Base-by-base conservation (phyloP, 345 rosid species). In the Salix viminalis region DNA sequence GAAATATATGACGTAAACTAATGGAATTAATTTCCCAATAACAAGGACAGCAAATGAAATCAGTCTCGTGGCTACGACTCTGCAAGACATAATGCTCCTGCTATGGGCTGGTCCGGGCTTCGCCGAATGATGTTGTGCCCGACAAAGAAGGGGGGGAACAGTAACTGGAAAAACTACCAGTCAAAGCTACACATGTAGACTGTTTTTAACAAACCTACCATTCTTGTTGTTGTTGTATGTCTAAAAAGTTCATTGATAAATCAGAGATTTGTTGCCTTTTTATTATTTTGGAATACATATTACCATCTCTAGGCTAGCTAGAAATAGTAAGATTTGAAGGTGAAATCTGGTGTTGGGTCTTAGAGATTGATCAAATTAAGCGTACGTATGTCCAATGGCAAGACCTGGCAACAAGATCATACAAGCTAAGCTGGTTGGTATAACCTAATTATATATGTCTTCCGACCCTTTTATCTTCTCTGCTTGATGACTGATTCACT, bases 401-500 rank as follows among this genome's bases (percentile, higher is more conserved):
- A 82, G 86, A 68, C 86, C 86, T 54, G 86, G 79, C 24, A 81
- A 77, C 77, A 81, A 69, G 79, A 83, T 85, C 73, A 81, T 85
- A 36, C 83, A 83, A 76, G 86, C 88, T 84, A 85, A 85, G 86
- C 88, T 85, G 88, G 86, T 85, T 74, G 88, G 86, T 85, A 87
- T 86, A 89, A 82, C 87, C 83, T 81, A n/a, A 77, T 77, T 36
- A 36, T 36, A 78, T 83, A 84, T 86, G 89, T 81, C 85, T 84
- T 80, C 15, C 75, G 79, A 79, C 37, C 48, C 44, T 37, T 30
- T 42, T 44, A 14, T 30, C 50, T 66, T 82, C 24, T 79, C 30
- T 1, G 5, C 7, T 24, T 36, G 24, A 24, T 64, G 23, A 13
- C 5, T 24, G 61, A 14, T 42, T 44, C 30, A 19, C 24, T 6